Conservation (phyloP, 768 basidiomycete genomes). For the Leccinum incarnatum region DNA sequence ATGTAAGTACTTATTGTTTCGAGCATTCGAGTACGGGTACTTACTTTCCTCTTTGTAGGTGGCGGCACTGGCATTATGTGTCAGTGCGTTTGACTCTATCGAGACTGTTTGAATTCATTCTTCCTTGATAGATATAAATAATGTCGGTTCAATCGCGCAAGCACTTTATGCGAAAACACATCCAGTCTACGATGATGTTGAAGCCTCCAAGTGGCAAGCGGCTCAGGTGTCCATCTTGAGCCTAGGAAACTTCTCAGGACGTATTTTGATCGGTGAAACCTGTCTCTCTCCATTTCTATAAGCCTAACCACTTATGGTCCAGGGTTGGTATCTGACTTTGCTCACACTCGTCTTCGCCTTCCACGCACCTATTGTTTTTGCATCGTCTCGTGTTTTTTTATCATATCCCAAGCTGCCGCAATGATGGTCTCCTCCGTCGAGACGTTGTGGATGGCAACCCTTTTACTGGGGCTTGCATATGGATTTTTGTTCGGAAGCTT, state of each 20-base stretch:
- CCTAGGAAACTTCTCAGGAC: constrained; percentile 75
- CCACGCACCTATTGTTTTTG: constrained; percentile 72
- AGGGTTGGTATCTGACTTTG: constrained; percentile 71
- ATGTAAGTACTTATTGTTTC: constrained; percentile 39
- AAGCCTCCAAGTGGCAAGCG: constrained; percentile 74
- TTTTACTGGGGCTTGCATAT: constrained; percentile 48
- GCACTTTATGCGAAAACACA: constrained; percentile 61
- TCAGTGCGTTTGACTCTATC: constrained; percentile 29
- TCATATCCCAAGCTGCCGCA: constrained; percentile 67
- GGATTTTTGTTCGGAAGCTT: constrained; percentile 71
- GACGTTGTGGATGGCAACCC: constrained; percentile 56
- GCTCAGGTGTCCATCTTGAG: constrained; percentile 82
- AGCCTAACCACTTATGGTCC: neutral
- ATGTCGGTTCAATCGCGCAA: constrained; percentile 78
- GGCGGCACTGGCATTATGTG: constrained; percentile 78
- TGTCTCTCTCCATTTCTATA: neutral
- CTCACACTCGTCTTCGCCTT: constrained; percentile 51
- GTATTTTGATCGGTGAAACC: constrained; percentile 65
- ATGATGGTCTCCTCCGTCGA: constrained; percentile 53
- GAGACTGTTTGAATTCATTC: neutral
- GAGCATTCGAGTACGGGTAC: neutral
- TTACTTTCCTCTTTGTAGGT: constrained; percentile 37
- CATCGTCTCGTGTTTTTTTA: constrained; percentile 63
- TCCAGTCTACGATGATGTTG: constrained; percentile 58
- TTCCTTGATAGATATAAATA: constrained; percentile 65